Conservation (phyloP, 2,329 filamentous ascomycete species). For the Bipolaris zeicola region DNA sequence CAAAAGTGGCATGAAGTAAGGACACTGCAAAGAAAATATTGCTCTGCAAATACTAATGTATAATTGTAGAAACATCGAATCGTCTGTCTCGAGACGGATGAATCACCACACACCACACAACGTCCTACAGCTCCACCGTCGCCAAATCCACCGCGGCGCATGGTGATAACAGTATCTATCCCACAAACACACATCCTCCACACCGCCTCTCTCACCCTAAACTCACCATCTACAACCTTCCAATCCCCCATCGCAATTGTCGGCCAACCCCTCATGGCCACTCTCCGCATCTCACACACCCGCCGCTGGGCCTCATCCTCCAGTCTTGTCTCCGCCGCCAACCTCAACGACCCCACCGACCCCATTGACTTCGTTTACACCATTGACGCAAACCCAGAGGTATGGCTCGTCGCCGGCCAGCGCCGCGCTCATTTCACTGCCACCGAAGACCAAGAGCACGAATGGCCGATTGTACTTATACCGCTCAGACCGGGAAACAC, state of each 20-base stretch:
- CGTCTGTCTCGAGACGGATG: constrained; percentile 26
- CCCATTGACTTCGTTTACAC: constrained; percentile 83
- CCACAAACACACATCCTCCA: constrained; percentile 83
- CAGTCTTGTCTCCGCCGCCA: constrained; percentile 32
- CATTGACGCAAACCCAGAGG: constrained; percentile 72
- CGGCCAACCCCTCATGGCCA: constrained; percentile 69
- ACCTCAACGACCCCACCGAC: constrained; percentile 40
- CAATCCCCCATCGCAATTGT: constrained; percentile 55
- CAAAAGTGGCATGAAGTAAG: constrained; percentile 62
- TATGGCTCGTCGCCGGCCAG: constrained; percentile 85
- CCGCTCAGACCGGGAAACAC: constrained; percentile 79
- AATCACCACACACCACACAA: constrained; percentile 4
- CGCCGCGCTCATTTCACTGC: constrained; percentile 77
- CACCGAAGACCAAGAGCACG: constrained; percentile 52
- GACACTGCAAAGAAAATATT: background rate
- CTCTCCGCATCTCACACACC: constrained; percentile 63
- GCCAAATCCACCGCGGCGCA: constrained; percentile 61
- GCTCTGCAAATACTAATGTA: constrained; percentile 18
- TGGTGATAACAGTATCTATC: constrained; percentile 88
- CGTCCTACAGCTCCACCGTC: constrained; percentile 31
- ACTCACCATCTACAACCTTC: constrained; percentile 37
- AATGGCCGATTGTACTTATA: constrained; percentile 75
- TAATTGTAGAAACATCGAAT: constrained; percentile 30
- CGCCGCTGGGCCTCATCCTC: constrained; percentile 55
- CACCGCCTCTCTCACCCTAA: constrained; percentile 71